Conservation (phyloP, 2,329 filamentous ascomycete species). For the Raffaelea ambrosiae region DNA sequence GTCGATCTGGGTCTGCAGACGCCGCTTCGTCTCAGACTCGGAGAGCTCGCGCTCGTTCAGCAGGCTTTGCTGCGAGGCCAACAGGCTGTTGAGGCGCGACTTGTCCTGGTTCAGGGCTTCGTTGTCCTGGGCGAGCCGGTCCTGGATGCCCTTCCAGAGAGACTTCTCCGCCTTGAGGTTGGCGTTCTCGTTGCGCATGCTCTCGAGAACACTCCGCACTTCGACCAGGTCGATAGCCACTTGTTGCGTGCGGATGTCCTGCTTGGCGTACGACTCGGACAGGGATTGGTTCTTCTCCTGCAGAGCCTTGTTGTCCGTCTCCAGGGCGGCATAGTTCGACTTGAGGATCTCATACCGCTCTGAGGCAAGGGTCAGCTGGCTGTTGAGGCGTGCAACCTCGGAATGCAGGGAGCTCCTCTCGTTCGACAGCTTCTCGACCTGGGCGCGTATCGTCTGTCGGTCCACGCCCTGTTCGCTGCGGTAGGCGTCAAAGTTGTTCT, state of each 20-base stretch:
- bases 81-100: slow-evolving; percentile 69
- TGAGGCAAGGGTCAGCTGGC: slow-evolving; percentile 71
- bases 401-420: slow-evolving; percentile 78
- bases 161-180: slow-evolving; percentile 94
- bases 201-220: slow-evolving; percentile 70
- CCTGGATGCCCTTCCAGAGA: slow-evolving; percentile 88
- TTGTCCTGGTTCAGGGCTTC: slow-evolving; percentile 79
- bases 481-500: slow-evolving; percentile 83
- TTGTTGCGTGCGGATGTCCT: slow-evolving; percentile 84
- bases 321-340: slow-evolving; percentile 74
- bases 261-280: slow-evolving; percentile 77
- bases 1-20: slow-evolving; percentile 71
- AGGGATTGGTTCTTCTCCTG: slow-evolving; percentile 72
- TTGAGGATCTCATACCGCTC: slow-evolving; percentile 87
- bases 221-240: slow-evolving; percentile 90
- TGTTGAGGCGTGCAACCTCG: slow-evolving; percentile 70
- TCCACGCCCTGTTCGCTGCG: slow-evolving; percentile 78
- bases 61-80: slow-evolving; percentile 77
- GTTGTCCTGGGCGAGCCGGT: slow-evolving; percentile 80
- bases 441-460: slow-evolving; percentile 71
- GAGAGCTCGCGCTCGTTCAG: slow-evolving; percentile 85
- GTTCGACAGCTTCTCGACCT: slow-evolving; percentile 70
- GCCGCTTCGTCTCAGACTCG: slow-evolving; percentile 72
- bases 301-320: slow-evolving; percentile 76
- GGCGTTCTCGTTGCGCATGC: slow-evolving; percentile 79